phyloP scores from a whole-genome alignment of 176 grass and related monocot species.

The Rhynchospora breviuscula region DNA sequence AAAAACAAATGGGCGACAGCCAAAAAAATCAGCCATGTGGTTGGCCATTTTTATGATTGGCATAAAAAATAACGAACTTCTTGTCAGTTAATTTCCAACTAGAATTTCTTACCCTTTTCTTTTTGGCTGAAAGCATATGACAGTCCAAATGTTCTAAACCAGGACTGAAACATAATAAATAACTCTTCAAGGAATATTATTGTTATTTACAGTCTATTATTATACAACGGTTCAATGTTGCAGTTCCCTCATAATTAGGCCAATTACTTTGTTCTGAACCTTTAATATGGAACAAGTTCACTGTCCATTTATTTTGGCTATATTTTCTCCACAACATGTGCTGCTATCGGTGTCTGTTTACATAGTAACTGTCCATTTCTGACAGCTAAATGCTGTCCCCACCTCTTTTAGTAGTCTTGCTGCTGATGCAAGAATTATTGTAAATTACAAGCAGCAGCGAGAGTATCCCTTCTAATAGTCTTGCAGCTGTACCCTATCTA shows the following conservation, averaged over 20 bases:
- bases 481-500: not conserved
- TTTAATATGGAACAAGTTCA: not conserved
- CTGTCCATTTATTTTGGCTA: not conserved
- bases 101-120: not conserved
- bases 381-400: not conserved
- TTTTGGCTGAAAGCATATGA: not conserved
- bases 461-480: not conserved
- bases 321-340: not conserved
- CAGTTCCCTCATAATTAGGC: not conserved
- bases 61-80: not conserved
- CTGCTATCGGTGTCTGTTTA: not conserved
- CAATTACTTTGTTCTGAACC: not conserved
- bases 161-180: not conserved
- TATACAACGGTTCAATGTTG: not conserved
- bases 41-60: not conserved
- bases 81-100: not conserved
- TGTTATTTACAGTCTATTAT: not conserved
- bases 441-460: not conserved
- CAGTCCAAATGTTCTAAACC: not conserved
- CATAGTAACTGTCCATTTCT: not conserved
- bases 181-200: not conserved
- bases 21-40: not conserved
- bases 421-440: not conserved
- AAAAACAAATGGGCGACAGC: not conserved
- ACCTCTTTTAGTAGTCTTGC: not conserved